Evolutionary conservation across 345 rosid species (phyloP).

Genomic region (Heritiera littoralis): DNA sequence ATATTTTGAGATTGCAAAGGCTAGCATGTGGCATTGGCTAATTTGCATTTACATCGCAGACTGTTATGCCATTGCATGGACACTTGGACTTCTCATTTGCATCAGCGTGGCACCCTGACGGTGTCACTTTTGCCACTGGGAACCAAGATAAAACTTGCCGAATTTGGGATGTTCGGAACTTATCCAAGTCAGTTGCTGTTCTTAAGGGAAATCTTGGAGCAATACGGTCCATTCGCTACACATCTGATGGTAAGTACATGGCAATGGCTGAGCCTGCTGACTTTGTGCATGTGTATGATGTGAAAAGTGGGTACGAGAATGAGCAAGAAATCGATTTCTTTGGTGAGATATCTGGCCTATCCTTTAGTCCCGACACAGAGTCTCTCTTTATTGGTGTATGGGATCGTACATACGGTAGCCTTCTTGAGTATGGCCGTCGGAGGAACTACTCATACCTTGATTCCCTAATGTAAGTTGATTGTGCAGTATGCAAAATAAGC

Average conservation of each 20-base stretch:
- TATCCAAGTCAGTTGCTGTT: conserved; percentile 57
- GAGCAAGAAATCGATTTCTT: conserved; percentile 87
- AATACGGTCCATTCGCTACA: conserved; percentile 62
- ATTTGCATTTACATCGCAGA: conserved; percentile 35
- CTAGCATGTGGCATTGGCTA: neutral
- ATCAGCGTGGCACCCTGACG: conserved; percentile 80
- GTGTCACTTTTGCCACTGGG: conserved; percentile 75
- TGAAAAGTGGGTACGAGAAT: conserved; percentile 51
- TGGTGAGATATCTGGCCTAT: conserved; percentile 80
- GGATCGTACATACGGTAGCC: conserved; percentile 89
- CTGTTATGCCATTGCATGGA: conserved; percentile 47
- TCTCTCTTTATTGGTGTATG: conserved; percentile 78
- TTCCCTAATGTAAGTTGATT: conserved; percentile 46
- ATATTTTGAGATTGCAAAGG: conserved; percentile 5
- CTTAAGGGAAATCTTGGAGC: conserved; percentile 80
- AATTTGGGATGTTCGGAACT: conserved; percentile 68
- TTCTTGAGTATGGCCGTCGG: conserved; percentile 68
- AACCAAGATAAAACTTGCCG: conserved; percentile 85
- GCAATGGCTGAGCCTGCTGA: conserved; percentile 91
- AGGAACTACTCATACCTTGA: conserved; percentile 67
- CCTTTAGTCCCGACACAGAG: conserved; percentile 79
- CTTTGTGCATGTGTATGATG: conserved; percentile 73
- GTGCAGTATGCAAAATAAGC: conserved; percentile 23
- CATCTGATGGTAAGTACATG: conserved; percentile 62
- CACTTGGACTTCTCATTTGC: conserved; percentile 83